Conservation (phyloP, 2,329 filamentous ascomycete genomes). For the Pseudocercospora fijiensis region DNA sequence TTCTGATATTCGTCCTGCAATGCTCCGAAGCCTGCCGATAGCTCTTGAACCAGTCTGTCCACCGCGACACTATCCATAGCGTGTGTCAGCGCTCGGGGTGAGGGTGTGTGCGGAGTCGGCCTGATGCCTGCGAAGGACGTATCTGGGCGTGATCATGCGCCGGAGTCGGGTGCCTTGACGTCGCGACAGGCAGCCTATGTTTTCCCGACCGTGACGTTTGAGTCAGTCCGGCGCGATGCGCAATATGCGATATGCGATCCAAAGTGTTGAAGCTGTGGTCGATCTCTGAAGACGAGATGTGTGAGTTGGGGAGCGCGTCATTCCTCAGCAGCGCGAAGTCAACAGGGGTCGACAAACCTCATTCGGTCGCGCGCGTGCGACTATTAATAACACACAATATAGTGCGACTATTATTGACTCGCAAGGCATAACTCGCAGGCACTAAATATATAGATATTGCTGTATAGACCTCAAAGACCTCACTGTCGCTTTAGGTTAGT, state of each 20-base stretch:
- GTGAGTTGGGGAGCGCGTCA: background rate
- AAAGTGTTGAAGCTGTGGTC: background rate
- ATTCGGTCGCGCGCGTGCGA: no score
- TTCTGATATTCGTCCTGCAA: conserved; percentile 50
- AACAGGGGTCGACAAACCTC: no score
- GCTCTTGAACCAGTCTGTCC: conserved; percentile 41
- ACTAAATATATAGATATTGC: no score
- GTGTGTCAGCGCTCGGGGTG: background rate
- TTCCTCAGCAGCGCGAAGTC: background rate
- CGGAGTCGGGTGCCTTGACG: background rate
- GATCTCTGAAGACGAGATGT: background rate
- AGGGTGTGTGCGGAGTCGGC: background rate
- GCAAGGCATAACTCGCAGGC: no score
- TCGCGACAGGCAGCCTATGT: background rate
- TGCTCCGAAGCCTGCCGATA: conserved; percentile 47
- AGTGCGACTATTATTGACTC: no score
- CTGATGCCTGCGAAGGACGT: background rate
- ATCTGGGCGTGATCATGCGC: background rate
- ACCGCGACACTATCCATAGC: conserved; percentile 21
- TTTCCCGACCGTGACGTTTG: background rate
- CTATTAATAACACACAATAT: no score
- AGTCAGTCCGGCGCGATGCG: background rate
- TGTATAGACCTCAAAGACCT: no score
- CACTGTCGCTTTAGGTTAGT: no score
- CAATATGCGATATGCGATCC: background rate